phyloP scores from a whole-genome alignment of 257 asterid genomes.

The Nicotiana knightiana region DNA sequence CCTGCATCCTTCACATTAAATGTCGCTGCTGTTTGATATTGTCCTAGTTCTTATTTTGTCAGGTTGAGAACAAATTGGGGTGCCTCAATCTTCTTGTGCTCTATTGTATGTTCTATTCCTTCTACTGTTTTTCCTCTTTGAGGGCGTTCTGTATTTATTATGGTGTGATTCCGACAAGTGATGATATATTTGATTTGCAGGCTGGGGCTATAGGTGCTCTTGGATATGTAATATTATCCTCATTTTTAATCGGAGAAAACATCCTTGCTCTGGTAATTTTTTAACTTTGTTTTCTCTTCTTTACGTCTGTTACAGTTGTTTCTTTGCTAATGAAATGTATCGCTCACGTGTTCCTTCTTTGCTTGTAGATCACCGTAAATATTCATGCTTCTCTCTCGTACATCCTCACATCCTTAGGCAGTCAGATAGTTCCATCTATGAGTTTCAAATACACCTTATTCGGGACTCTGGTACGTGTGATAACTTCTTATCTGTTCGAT shows the following conservation, averaged over 20 bases:
- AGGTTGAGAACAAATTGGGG: slow-evolving; percentile 76
- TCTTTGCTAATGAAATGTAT: background rate
- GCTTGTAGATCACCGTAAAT: slow-evolving; percentile 65
- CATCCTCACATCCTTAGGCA: slow-evolving; percentile 57
- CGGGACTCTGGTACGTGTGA: slow-evolving; percentile 61
- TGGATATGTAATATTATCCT: slow-evolving; percentile 68
- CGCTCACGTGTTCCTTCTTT: background rate
- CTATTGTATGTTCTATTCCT: slow-evolving; percentile 47
- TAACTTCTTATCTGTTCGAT: background rate
- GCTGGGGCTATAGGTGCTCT: slow-evolving; percentile 86
- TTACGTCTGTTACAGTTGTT: background rate
- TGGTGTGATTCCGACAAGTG: background rate
- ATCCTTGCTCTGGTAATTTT: slow-evolving; percentile 75
- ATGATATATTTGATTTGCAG: slow-evolving; percentile 32
- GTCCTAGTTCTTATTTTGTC: slow-evolving; percentile 19
- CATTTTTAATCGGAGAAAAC: slow-evolving; percentile 87
- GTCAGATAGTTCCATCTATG: slow-evolving; percentile 74
- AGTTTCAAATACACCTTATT: slow-evolving; percentile 59
- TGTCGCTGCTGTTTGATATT: background rate
- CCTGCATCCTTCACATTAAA: background rate
- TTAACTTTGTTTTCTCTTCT: background rate
- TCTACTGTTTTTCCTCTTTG: slow-evolving; percentile 14
- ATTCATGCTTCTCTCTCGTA: slow-evolving; percentile 71
- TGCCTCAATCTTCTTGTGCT: slow-evolving; percentile 64
- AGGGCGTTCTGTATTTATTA: background rate